A percentile compares a stretch with the other conserved stretches of the same genome.
Conservation (phyloP, 2,329 filamentous ascomycete species). For the Fusarium pseudoanthophilum region DNA sequence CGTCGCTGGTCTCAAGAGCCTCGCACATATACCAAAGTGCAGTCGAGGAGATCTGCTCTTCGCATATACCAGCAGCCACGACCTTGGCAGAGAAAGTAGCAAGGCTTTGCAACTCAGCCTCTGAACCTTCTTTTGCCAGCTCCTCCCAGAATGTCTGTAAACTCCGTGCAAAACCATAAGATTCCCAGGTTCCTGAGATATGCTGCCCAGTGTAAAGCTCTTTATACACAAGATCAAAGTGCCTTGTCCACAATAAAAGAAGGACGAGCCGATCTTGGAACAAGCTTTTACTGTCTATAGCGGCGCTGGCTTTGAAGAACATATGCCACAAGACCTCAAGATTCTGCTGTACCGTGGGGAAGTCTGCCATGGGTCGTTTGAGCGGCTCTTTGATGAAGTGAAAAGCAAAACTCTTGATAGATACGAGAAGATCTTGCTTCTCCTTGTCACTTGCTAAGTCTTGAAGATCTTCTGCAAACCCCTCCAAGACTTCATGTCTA, state of each 20-base stretch:
- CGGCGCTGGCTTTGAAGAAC: background rate
- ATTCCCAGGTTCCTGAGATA: background rate
- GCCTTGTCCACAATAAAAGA: conserved; percentile 1
- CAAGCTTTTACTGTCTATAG: background rate
- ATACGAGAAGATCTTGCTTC: background rate
- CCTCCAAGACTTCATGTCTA: background rate
- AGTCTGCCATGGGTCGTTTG: background rate
- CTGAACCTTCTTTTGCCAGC: background rate
- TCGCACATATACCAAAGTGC: conserved; percentile 3
- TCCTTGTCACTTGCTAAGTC: background rate
- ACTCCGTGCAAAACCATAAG: background rate
- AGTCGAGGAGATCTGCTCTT: background rate
- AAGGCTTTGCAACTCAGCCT: background rate
- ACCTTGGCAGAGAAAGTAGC: conserved; percentile 9
- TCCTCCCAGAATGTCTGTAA: conserved; percentile 2
- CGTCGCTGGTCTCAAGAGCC: background rate
- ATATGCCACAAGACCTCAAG: background rate
- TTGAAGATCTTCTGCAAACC: background rate
- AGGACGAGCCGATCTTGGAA: conserved; percentile 11
- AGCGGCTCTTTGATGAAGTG: background rate
- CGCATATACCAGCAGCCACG: background rate
- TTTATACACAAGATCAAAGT: background rate
- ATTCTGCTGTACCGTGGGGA: background rate
- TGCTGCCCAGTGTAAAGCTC: background rate
- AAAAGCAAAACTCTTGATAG: background rate